A percentile compares a stretch with the other conserved stretches of the same genome.
phyloP scores from a whole-genome alignment of 139 green algal genomes.

The Tetradesmus lagerheimii region DNA sequence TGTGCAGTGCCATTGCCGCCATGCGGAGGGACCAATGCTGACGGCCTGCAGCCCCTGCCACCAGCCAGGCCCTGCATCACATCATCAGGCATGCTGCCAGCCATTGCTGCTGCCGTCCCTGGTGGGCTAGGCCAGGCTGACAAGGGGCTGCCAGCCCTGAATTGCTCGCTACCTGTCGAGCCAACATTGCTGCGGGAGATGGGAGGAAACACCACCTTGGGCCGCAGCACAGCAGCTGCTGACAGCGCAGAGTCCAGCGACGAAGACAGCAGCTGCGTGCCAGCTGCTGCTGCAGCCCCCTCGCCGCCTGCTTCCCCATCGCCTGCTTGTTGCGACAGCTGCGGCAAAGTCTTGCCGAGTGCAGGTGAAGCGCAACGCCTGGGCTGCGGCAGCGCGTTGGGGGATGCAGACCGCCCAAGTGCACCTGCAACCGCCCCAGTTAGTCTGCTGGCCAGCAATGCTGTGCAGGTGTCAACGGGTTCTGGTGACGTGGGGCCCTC shows the following conservation, averaged over 20 bases:
- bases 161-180: neutral
- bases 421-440: neutral
- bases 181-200: slow-evolving; percentile 40
- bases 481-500: slow-evolving; percentile 33
- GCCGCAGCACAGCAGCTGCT: slow-evolving; percentile 16
- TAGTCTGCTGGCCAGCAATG: neutral
- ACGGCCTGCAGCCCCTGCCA: neutral
- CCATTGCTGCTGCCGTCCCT: neutral
- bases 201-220: slow-evolving; percentile 70
- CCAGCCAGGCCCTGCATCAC: neutral
- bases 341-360: neutral
- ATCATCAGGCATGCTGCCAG: neutral
- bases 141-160: slow-evolving; percentile 2
- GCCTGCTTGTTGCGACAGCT: neutral
- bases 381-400: neutral
- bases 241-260: slow-evolving; percentile 22
- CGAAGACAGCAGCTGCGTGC: neutral
- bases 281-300: slow-evolving; percentile 4
- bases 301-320: neutral
- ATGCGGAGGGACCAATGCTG: neutral
- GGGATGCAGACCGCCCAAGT: neutral
- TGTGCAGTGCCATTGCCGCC: neutral
- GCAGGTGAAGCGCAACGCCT: neutral
- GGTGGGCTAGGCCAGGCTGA: neutral
- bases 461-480: neutral